A percentile compares a stretch with the other conserved stretches of the same genome.
These are phyloP conservation scores for Aspergillus candidus DNA, from an alignment of 2,329 filamentous ascomycete species.

Conservation along the genomic window DNA sequence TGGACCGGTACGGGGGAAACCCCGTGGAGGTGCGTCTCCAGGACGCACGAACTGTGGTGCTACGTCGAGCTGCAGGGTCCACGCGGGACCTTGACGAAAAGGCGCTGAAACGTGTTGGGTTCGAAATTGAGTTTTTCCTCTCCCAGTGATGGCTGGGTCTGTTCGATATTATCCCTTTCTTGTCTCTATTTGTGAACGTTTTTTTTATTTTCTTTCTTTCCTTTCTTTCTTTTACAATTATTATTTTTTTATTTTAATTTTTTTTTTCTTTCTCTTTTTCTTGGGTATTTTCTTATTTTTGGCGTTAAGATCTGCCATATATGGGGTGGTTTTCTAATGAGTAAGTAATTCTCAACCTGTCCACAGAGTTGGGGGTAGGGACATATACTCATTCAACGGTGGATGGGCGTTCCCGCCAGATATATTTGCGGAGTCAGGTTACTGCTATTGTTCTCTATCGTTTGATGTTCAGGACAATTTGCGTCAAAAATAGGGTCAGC, in stretches of 20 bases:
- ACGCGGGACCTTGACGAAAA: slow-evolving; percentile 55
- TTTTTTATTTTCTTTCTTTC: slow-evolving; percentile 1
- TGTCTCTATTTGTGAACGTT: not conserved
- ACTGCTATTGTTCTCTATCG: too few relatives aligned
- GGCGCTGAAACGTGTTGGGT: slow-evolving; percentile 67
- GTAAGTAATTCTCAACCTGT: too few relatives aligned
- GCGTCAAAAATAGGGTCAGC: too few relatives aligned
- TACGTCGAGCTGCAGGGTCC: slow-evolving; percentile 40
- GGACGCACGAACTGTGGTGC: slow-evolving; percentile 46
- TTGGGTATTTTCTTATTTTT: not conserved
- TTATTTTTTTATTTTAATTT: slow-evolving; percentile 1
- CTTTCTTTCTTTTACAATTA: not conserved
- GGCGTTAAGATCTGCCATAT: not conserved
- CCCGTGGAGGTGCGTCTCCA: slow-evolving; percentile 53
- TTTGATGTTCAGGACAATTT: too few relatives aligned
- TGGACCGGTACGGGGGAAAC: slow-evolving; percentile 36
- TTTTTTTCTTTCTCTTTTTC: not conserved
- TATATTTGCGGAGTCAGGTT: too few relatives aligned
- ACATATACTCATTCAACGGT: too few relatives aligned
- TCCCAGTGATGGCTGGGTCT: slow-evolving; percentile 25
- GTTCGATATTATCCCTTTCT: not conserved
- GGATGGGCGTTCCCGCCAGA: too few relatives aligned
- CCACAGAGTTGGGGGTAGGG: too few relatives aligned
- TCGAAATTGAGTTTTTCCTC: slow-evolving; percentile 75
- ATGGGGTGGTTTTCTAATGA: not conserved